phyloP scores from a whole-genome alignment of 1,284 basidiomycete species.

The Irpex sp. region DNA sequence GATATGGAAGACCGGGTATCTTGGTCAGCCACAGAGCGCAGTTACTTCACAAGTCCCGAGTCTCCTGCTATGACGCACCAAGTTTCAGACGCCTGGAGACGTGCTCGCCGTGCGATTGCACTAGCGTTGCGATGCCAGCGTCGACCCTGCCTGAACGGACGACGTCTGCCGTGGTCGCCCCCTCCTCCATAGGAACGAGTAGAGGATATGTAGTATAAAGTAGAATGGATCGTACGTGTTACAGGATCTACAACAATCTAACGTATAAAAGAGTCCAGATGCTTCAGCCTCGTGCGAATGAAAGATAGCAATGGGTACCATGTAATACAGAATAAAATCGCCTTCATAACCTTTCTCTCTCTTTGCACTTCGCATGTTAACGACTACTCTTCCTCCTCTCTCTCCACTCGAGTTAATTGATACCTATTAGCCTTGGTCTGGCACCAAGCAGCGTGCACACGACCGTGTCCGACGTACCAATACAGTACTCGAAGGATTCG shows the following conservation, averaged over 20 bases:
- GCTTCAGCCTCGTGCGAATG: background rate
- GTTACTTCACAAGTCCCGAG: background rate
- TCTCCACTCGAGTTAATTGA: slow-evolving; percentile 8
- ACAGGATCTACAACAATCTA: background rate
- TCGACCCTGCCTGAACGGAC: background rate
- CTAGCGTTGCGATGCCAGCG: background rate
- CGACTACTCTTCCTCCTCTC: background rate
- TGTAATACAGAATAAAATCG: background rate
- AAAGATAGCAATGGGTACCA: background rate
- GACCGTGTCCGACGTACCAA: slow-evolving; percentile 11
- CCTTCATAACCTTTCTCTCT: background rate
- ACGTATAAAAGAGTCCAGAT: background rate
- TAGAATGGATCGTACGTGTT: background rate
- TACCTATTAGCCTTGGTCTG: slow-evolving; percentile 9
- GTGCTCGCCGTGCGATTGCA: background rate
- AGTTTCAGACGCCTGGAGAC: background rate
- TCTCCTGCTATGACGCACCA: background rate
- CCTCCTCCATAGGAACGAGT: background rate
- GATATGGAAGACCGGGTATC: background rate
- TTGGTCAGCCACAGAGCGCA: background rate
- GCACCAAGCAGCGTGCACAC: slow-evolving; percentile 10
- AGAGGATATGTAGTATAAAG: background rate
- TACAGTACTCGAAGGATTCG: slow-evolving; percentile 11
- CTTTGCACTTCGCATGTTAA: too few relatives aligned
- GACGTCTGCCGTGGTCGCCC: too few relatives aligned